Percentiles rank a stretch among this genome's conserved stretches.
Evolutionary conservation across 1,284 basidiomycete species (phyloP).

Genomic region (Cutaneotrichosporon cutaneum): DNA sequence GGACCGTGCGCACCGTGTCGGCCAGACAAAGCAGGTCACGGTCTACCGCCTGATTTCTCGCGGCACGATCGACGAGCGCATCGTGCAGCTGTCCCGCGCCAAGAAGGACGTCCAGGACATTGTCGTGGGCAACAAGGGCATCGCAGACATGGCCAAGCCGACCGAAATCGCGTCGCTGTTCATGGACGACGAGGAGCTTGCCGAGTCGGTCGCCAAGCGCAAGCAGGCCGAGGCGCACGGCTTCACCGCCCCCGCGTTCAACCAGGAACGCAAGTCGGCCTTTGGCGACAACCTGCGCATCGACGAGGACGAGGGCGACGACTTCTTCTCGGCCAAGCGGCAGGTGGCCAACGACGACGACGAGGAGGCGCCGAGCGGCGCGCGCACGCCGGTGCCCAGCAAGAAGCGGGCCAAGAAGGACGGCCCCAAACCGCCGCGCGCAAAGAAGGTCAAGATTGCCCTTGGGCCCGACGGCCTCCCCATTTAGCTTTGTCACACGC

Average conservation of each 20-base stretch:
- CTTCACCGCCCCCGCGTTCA: slow-evolving; percentile 32
- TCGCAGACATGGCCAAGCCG: slow-evolving; percentile 87
- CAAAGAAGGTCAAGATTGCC: slow-evolving; percentile 49
- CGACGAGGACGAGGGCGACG: slow-evolving; percentile 45
- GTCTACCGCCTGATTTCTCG: slow-evolving; percentile 90
- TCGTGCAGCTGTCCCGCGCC: slow-evolving; percentile 87
- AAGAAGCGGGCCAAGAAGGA: slow-evolving; percentile 25
- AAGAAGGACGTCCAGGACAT: slow-evolving; percentile 99
- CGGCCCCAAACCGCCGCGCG: slow-evolving; percentile 27
- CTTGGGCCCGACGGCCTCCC: slow-evolving; percentile 48
- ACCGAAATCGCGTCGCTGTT: slow-evolving; percentile 96
- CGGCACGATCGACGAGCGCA: slow-evolving; percentile 98
- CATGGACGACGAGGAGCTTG: slow-evolving; percentile 77
- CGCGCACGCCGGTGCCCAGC: slow-evolving; percentile 25
- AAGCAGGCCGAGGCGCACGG: slow-evolving; percentile 53
- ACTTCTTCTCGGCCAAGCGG: slow-evolving; percentile 38
- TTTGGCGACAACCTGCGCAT: slow-evolving; percentile 44
- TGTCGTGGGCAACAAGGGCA: slow-evolving; percentile 94
- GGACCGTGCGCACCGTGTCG: slow-evolving; percentile 98
- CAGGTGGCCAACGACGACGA: slow-evolving; percentile 24
- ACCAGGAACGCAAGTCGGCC: slow-evolving; percentile 20
- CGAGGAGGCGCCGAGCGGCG: slow-evolving; percentile 25
- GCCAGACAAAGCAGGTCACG: slow-evolving; percentile 97
- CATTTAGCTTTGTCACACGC: slow-evolving; percentile 11
- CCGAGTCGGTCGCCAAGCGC: slow-evolving; percentile 51